Evolutionary conservation across 306 rosid genomes (phyloP).

Genomic region (Mimosa bimucronata): DNA sequence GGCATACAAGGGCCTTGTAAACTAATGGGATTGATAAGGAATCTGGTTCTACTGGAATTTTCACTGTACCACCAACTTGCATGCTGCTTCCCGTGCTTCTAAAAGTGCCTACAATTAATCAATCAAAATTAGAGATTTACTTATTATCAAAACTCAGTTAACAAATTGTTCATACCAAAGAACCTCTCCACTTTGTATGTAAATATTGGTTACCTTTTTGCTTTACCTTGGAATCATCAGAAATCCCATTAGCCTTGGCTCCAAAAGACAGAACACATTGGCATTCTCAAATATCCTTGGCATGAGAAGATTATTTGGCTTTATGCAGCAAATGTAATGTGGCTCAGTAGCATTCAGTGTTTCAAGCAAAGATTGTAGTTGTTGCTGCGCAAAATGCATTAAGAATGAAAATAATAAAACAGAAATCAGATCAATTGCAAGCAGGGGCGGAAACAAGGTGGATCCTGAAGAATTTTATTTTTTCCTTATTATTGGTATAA

Average conservation of each 20-base stretch:
- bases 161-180: background rate
- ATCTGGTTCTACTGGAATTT: constrained; percentile 56
- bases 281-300: constrained; percentile 85
- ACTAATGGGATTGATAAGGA: constrained; percentile 68
- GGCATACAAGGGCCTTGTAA: constrained; percentile 91
- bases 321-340: constrained; percentile 91
- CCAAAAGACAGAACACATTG: constrained; percentile 69
- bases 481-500: too few relatives aligned
- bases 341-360: too few relatives aligned
- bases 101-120: constrained; percentile 60
- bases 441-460: too few relatives aligned
- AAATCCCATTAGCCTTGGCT: constrained; percentile 87
- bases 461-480: too few relatives aligned
- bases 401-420: too few relatives aligned
- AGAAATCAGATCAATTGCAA: too few relatives aligned
- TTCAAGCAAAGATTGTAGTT: too few relatives aligned
- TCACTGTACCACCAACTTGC: constrained; percentile 64
- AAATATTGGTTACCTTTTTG: too few relatives aligned
- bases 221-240: too few relatives aligned
- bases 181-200: background rate
- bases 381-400: too few relatives aligned
- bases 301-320: constrained; percentile 91
- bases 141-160: background rate
- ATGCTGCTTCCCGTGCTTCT: constrained; percentile 88
- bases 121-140: background rate